A percentile compares a stretch with the other conserved stretches of the same genome.
These are phyloP conservation scores for Kockiozyma suomiensis DNA, from an alignment of 805 yeast genomes.

Conservation along the genomic window DNA sequence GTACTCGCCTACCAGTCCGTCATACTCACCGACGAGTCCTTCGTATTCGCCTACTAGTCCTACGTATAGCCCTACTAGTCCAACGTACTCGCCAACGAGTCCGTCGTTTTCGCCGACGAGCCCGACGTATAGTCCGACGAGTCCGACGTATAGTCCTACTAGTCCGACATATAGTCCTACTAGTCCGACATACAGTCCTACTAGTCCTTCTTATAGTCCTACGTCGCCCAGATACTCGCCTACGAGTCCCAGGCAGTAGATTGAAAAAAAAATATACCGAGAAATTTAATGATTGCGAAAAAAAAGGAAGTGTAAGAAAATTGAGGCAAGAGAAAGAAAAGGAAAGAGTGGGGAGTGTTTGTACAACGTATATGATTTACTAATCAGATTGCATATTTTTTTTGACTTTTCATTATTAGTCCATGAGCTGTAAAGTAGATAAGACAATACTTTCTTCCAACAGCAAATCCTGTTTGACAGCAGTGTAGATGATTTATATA, in stretches of 20 bases:
- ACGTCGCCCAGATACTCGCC: conserved; percentile 68
- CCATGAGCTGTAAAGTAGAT: no score
- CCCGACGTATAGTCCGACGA: conserved; percentile 68
- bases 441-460: no score
- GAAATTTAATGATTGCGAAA: neutral
- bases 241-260: conserved; percentile 54
- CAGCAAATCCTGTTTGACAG: no score
- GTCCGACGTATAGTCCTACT: conserved; percentile 78
- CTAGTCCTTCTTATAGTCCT: conserved; percentile 74
- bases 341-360: neutral
- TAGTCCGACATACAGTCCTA: conserved; percentile 59
- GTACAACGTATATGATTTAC: neutral
- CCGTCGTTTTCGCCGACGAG: conserved; percentile 68
- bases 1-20: conserved; percentile 58
- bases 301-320: neutral
- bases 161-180: conserved; percentile 65
- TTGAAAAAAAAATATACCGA: neutral
- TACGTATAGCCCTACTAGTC: conserved; percentile 75
- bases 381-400: neutral
- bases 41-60: conserved; percentile 69
- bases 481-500: no score
- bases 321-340: neutral
- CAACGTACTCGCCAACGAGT: conserved; percentile 80
- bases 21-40: conserved; percentile 68
- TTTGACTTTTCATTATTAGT: no score